A percentile compares a stretch with the other conserved stretches of the same genome.
Evolutionary conservation across 2,329 filamentous ascomycete genomes (phyloP).

Genomic region (Thielaviopsis musarum): DNA sequence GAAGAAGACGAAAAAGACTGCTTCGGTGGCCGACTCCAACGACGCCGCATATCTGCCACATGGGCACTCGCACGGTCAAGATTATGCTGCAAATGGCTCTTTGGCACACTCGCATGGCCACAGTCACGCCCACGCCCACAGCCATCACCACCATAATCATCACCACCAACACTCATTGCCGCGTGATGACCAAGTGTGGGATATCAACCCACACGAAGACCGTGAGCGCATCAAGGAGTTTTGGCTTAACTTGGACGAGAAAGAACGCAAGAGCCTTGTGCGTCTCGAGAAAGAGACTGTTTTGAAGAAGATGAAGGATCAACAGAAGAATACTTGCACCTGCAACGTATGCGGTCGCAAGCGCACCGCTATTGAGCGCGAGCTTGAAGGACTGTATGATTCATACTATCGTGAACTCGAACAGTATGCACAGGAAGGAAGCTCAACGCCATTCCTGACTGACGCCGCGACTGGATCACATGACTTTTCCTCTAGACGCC

Average conservation of each 20-base stretch:
- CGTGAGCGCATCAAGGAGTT: conserved; percentile 96
- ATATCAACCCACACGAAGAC: conserved; percentile 85
- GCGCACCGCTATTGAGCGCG: conserved; percentile 91
- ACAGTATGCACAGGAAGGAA: conserved; percentile 61
- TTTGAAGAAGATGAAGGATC: conserved; percentile 98
- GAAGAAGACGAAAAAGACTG: conserved; percentile 31
- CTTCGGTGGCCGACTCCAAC: conserved; percentile 14
- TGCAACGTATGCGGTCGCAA: conserved; percentile 95
- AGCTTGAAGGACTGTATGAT: conserved; percentile 92
- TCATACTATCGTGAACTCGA: conserved; percentile 97
- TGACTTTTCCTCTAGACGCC: conserved; percentile 41
- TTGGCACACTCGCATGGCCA: neutral
- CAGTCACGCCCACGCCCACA: neutral
- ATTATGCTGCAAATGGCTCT: neutral
- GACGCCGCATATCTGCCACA: conserved; percentile 13
- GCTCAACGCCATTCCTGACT: conserved; percentile 8
- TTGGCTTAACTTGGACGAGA: conserved; percentile 86
- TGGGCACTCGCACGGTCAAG: neutral
- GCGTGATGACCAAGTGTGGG: conserved; percentile 55
- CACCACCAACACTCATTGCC: neutral
- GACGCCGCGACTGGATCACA: conserved; percentile 25
- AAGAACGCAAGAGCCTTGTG: conserved; percentile 84
- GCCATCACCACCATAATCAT: conserved; percentile 2
- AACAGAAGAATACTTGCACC: conserved; percentile 97
- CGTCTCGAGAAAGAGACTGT: conserved; percentile 99